These are phyloP conservation scores for Trichoderma koningii DNA, from an alignment of 2,329 filamentous ascomycete genomes.

Conservation along the genomic window DNA sequence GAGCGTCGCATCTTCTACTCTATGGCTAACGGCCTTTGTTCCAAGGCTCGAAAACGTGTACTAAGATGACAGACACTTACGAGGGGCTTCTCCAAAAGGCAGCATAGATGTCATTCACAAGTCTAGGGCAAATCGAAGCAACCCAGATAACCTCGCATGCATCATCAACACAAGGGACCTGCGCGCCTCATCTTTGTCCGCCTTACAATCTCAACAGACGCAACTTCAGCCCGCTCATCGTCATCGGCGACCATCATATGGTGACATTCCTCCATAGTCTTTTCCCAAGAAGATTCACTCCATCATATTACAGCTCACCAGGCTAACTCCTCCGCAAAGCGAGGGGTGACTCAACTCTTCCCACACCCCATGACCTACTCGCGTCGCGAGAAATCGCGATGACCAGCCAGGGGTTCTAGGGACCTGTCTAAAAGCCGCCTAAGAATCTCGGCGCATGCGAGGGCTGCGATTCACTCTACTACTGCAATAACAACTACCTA, in stretches of 20 bases:
- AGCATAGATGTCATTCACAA: too few relatives aligned
- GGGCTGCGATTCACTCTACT: not conserved
- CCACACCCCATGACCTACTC: not conserved
- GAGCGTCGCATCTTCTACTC: too few relatives aligned
- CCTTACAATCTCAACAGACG: not conserved
- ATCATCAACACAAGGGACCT: too few relatives aligned
- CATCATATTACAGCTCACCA: slow-evolving; percentile 1
- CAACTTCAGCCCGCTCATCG: not conserved
- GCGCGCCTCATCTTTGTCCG: too few relatives aligned
- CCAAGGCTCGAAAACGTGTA: too few relatives aligned
- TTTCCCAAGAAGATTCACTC: not conserved
- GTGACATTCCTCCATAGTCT: not conserved
- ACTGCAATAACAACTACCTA: not conserved
- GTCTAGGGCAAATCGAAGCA: too few relatives aligned
- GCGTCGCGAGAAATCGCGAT: slow-evolving; percentile 15
- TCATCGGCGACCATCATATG: not conserved
- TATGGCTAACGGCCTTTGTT: too few relatives aligned
- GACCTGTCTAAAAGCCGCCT: not conserved
- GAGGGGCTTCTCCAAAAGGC: too few relatives aligned
- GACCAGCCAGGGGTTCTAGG: not conserved
- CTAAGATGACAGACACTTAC: too few relatives aligned
- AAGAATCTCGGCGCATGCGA: not conserved
- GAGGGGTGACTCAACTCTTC: not conserved
- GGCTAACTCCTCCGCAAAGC: not conserved
- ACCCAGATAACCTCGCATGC: too few relatives aligned